Conservation (phyloP, 1,284 basidiomycete genomes). For the Termitomyces sp. region DNA sequence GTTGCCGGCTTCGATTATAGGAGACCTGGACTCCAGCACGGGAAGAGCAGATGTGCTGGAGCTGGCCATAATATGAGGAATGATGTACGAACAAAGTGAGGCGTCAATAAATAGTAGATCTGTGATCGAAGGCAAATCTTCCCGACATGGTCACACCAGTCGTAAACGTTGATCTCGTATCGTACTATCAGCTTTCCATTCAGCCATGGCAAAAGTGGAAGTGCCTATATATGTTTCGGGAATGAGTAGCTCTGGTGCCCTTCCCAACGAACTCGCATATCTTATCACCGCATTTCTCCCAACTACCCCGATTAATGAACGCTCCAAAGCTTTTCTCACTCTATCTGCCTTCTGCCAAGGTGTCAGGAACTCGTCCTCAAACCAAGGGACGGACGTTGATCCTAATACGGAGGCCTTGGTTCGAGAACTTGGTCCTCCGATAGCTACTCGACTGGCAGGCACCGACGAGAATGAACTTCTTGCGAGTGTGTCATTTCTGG, state of each 20-base stretch:
- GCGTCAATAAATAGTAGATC: conserved; percentile 1
- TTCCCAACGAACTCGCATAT: conserved; percentile 51
- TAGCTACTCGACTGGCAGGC: conserved; percentile 46
- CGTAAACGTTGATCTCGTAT: background rate
- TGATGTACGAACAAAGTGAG: background rate
- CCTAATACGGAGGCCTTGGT: conserved; percentile 43
- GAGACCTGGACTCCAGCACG: conserved; percentile 17
- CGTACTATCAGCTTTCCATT: background rate
- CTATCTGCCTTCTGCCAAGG: conserved; percentile 63
- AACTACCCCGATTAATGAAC: conserved; percentile 34
- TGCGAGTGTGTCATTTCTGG: conserved; percentile 55
- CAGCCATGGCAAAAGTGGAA: conserved; percentile 4
- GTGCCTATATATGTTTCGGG: background rate
- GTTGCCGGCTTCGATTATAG: conserved; percentile 52
- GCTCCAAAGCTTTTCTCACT: conserved; percentile 62
- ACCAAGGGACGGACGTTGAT: conserved; percentile 34
- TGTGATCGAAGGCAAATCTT: conserved; percentile 2
- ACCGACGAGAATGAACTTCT: conserved; percentile 46
- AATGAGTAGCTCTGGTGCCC: conserved; percentile 16
- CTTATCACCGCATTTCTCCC: conserved; percentile 55
- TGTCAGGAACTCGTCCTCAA: conserved; percentile 35
- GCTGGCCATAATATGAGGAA: conserved; percentile 11
- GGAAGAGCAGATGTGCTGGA: conserved; percentile 2
- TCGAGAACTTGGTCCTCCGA: conserved; percentile 41
- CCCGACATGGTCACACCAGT: background rate